Evolutionary conservation across 768 basidiomycete species (phyloP).

Genomic region (Ephemerocybe angulata): DNA sequence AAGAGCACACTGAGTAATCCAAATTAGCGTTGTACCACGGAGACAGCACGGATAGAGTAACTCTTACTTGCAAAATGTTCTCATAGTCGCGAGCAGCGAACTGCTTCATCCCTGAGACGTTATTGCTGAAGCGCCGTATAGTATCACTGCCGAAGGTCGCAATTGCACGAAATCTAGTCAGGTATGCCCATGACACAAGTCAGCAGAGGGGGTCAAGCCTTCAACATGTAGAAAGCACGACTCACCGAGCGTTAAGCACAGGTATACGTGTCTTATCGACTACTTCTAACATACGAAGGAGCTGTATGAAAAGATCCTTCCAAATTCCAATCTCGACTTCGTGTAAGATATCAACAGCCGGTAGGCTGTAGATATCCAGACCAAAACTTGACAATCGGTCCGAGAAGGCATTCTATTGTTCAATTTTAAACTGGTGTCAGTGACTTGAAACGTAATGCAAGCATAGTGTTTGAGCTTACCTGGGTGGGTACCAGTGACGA

Average conservation of each 20-base stretch:
- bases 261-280: conserved; percentile 17
- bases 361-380: conserved; percentile 25
- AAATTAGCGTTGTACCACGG: not conserved
- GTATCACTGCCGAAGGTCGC: conserved; percentile 23
- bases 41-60: not conserved
- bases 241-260: conserved; percentile 23
- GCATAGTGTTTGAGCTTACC: no score
- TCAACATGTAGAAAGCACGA: no score
- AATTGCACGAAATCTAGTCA: conserved; percentile 20
- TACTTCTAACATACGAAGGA: conserved; percentile 28
- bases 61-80: conserved; percentile 34
- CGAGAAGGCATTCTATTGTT: conserved; percentile 36
- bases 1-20: conserved; percentile 26
- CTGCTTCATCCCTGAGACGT: conserved; percentile 29
- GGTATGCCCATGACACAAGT: no score
- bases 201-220: no score
- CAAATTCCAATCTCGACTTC: conserved; percentile 38
- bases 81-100: conserved; percentile 34
- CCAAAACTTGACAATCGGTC: conserved; percentile 10
- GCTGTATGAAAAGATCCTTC: conserved; percentile 34
- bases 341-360: conserved; percentile 35
- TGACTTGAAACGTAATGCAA: no score
- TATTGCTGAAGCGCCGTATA: conserved; percentile 25
- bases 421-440: no score
- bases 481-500: not conserved